Percentiles rank a stretch among this genome's conserved stretches.
phyloP scores from a whole-genome alignment of 257 asterid species.

The Solanum neorickii region DNA sequence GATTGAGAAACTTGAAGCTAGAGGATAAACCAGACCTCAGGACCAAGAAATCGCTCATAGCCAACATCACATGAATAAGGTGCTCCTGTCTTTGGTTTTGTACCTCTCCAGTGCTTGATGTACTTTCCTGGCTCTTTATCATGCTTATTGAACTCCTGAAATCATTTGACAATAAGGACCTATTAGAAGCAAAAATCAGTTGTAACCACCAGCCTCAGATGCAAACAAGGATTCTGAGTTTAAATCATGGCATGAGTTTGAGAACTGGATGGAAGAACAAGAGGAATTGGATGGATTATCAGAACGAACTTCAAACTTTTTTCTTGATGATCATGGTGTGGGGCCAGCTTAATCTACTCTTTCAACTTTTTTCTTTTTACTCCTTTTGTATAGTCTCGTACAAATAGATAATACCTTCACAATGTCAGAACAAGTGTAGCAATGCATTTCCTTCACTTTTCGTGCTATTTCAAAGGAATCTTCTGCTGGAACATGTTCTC shows the following conservation, averaged over 20 bases:
- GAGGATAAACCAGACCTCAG: conserved; percentile 56
- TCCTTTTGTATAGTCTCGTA: background rate
- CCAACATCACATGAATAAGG: conserved; percentile 91
- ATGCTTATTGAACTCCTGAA: conserved; percentile 89
- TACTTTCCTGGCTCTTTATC: conserved; percentile 88
- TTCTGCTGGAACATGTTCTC: conserved; percentile 88
- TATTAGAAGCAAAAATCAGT: conserved; percentile 1
- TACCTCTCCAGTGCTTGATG: conserved; percentile 87
- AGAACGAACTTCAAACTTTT: background rate
- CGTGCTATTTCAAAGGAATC: conserved; percentile 88
- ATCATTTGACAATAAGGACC: conserved; percentile 9
- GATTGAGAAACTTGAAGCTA: conserved; percentile 7
- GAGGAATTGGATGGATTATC: background rate
- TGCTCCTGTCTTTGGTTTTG: conserved; percentile 94
- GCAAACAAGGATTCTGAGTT: background rate
- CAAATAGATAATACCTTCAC: conserved; percentile 59
- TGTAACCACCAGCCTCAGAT: background rate
- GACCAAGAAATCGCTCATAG: conserved; percentile 97
- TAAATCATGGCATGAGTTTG: background rate
- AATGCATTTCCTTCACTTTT: conserved; percentile 84
- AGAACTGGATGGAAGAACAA: background rate
- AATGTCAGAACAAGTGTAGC: conserved; percentile 94
- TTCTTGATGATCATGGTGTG: background rate
- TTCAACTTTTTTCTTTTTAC: background rate
- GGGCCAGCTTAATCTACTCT: background rate